Conservation (phyloP, 805 yeast species). For the Kazachstania bromeliacearum region DNA sequence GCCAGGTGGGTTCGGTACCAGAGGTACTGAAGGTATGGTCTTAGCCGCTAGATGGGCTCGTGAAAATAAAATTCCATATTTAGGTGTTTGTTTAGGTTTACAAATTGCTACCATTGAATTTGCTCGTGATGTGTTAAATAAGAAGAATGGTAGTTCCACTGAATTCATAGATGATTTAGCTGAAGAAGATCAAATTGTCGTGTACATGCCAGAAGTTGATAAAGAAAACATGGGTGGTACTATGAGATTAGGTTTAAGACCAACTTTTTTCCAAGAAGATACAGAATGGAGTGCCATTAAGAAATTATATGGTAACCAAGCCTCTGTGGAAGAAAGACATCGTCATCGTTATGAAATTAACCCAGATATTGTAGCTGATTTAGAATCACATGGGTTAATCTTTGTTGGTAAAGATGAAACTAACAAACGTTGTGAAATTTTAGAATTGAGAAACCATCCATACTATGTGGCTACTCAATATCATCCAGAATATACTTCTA, state of each 20-base stretch:
- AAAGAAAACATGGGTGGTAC: constrained; percentile 96
- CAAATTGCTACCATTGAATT: constrained; percentile 95
- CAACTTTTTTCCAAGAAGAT: constrained; percentile 66
- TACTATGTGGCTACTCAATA: constrained; percentile 93
- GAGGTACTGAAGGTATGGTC: constrained; percentile 98
- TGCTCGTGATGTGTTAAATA: constrained; percentile 69
- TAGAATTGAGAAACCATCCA: constrained; percentile 80
- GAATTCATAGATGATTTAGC: constrained; percentile 64
- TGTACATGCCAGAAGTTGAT: constrained; percentile 98
- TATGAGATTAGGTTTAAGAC: constrained; percentile 94
- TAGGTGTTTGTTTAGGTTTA: constrained; percentile 95
- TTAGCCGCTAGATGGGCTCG: constrained; percentile 98
- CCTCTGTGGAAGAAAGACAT: constrained; percentile 80
- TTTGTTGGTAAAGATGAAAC: constrained; percentile 93
- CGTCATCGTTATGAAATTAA: constrained; percentile 97
- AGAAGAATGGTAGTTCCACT: constrained; percentile 61
- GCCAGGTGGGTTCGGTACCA: constrained; percentile 96
- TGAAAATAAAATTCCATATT: constrained; percentile 83
- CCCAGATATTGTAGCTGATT: constrained; percentile 61
- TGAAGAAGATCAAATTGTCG: constrained; percentile 60
- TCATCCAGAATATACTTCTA: constrained; percentile 96
- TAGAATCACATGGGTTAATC: constrained; percentile 71
- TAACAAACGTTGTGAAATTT: constrained; percentile 86
- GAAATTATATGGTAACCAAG: constrained; percentile 65
- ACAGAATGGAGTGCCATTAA: constrained; percentile 63